A percentile compares a stretch with the other conserved stretches of the same genome.
phyloP scores from a whole-genome alignment of 2,329 filamentous ascomycete species.

The Pseudogymnoascus sp. region DNA sequence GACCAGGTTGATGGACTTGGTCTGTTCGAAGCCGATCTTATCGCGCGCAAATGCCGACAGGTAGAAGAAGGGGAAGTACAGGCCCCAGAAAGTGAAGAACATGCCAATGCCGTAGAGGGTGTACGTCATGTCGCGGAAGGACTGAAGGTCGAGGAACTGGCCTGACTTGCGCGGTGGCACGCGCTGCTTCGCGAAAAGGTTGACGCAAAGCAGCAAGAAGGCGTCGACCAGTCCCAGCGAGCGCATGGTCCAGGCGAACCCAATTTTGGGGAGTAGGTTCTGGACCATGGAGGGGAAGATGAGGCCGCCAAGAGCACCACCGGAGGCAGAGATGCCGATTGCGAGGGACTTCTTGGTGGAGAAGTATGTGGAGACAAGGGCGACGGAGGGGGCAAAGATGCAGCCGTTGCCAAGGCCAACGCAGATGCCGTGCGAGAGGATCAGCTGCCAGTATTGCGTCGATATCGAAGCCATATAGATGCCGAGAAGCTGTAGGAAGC shows the following conservation, averaged over 20 bases:
- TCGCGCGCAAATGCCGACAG: slow-evolving; percentile 28
- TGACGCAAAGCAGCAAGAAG: slow-evolving; percentile 26
- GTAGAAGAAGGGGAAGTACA: slow-evolving; percentile 36
- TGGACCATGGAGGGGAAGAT: slow-evolving; percentile 37
- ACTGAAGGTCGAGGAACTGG: slow-evolving; percentile 35
- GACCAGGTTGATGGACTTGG: slow-evolving; percentile 40
- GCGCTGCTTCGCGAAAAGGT: slow-evolving; percentile 33
- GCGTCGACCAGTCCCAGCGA: slow-evolving; percentile 38
- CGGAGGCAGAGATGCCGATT: slow-evolving; percentile 30
- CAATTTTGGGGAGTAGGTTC: slow-evolving; percentile 32
- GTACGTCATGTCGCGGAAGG: slow-evolving; percentile 37
- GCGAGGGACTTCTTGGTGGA: slow-evolving; percentile 30
- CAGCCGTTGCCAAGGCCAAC: slow-evolving; percentile 34
- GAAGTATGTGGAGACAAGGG: slow-evolving; percentile 36
- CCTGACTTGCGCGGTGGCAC: slow-evolving; percentile 34
- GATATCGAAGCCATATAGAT: slow-evolving; percentile 33
- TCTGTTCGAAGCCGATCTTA: slow-evolving; percentile 30
- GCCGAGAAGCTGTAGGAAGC: slow-evolving; percentile 29
- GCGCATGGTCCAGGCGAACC: slow-evolving; percentile 39
- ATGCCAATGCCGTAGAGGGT: slow-evolving; percentile 36
- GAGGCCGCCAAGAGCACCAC: slow-evolving; percentile 34
- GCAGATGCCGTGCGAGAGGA: slow-evolving; percentile 36
- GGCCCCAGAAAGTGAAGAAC: slow-evolving; percentile 33
- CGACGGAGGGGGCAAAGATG: slow-evolving; percentile 32
- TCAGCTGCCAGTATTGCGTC: slow-evolving; percentile 34